Conservation (phyloP, 306 rosid genomes). For the Argentina anserina region DNA sequence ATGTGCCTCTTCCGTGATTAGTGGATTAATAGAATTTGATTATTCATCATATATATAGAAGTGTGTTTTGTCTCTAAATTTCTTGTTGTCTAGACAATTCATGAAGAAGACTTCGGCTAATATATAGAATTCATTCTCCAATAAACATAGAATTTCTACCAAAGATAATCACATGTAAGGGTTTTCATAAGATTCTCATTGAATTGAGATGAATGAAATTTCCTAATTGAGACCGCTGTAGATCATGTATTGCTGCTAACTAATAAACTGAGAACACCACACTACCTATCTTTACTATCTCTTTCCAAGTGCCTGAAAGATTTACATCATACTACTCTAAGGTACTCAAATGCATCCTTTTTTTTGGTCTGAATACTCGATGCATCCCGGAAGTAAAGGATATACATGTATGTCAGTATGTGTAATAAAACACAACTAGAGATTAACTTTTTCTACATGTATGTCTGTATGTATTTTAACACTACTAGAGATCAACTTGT, state of each 20-base stretch:
- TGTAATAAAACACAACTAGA: neutral
- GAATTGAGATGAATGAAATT: neutral
- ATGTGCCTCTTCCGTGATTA: too few species aligned
- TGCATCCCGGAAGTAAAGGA: neutral
- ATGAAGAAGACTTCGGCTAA: neutral
- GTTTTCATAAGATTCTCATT: neutral
- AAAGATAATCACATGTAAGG: neutral
- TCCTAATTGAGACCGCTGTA: neutral
- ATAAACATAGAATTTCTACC: neutral
- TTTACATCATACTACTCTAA: neutral
- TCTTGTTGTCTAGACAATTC: too few species aligned
- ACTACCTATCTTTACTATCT: neutral
- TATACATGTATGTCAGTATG: neutral
- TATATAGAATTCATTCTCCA: neutral
- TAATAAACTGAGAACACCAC: neutral
- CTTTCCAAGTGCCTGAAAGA: neutral
- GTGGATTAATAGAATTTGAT: neutral
- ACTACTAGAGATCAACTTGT: too few species aligned
- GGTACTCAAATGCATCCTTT: neutral
- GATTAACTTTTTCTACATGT: too few species aligned
- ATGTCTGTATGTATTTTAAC: too few species aligned
- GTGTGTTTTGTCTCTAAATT: too few species aligned
- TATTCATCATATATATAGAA: neutral
- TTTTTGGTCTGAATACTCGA: too few species aligned
- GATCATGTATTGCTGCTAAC: neutral